Percentiles rank a stretch among this genome's conserved stretches.
phyloP scores from a whole-genome alignment of 78 protist genomes.

The Pigoraptor vietnamica region DNA sequence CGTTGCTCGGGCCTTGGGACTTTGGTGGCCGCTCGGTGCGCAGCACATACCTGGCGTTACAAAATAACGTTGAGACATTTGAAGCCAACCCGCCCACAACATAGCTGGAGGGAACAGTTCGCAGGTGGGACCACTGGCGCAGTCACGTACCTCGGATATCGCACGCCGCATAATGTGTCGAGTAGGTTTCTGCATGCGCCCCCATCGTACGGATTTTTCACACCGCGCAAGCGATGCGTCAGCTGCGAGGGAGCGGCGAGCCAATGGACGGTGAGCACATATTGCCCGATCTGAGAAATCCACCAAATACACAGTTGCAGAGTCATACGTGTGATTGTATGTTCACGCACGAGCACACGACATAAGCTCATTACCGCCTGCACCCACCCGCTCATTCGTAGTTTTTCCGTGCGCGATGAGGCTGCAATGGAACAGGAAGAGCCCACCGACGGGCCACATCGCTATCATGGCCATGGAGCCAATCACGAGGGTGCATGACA shows the following conservation, averaged over 20 bases:
- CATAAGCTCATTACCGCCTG: too few relatives aligned
- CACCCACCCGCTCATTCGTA: neutral
- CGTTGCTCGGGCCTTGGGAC: neutral
- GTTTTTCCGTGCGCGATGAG: neutral
- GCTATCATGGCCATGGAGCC: neutral
- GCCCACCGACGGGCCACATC: neutral
- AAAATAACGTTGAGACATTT: too few relatives aligned
- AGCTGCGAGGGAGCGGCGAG: neutral
- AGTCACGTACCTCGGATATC: neutral
- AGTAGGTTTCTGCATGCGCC: neutral
- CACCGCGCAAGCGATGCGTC: neutral
- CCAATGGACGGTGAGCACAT: too few relatives aligned
- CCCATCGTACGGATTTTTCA: neutral
- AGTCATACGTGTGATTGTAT: too few relatives aligned
- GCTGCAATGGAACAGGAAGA: neutral
- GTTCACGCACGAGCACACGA: too few relatives aligned
- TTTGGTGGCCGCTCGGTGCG: neutral
- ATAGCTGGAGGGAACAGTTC: too few relatives aligned
- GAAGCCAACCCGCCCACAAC: too few relatives aligned
- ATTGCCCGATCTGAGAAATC: too few relatives aligned
- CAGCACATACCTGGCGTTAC: neutral
- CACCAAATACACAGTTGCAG: too few relatives aligned
- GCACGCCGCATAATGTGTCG: neutral
- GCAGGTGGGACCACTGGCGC: too few relatives aligned
- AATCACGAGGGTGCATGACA: neutral